Evolutionary conservation across 116 monocot genomes (phyloP), one percentile per base, ranked within the genome.

Genomic region (Papilionanthe hybrid): DNA sequence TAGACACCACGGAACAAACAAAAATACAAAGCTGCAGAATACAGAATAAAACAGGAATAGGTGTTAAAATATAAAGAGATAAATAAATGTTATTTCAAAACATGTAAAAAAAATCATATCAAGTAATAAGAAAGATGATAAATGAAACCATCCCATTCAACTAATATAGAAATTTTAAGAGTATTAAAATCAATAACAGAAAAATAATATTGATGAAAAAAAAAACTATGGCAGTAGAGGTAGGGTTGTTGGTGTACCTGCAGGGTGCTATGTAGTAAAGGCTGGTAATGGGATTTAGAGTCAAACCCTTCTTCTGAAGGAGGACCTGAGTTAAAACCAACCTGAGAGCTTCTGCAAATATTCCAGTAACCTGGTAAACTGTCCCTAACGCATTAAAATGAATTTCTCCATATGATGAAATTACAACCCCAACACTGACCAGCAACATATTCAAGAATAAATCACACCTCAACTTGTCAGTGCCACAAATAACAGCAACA

Each of bases 181-280:
- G 53, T 17, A 53, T 17, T 4, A 53, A 53, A 53, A 15, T 17
- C 53, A 53, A 15, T 53, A 53, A 53, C 4, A 53, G 13, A 17
- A 53, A 53, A 53, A 37, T 37, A 53, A 53, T 17, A 53, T 53
- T 53, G 53, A 53, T 53, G 53, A 15, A 45, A 17, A 13, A 17
- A 13, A 37, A 53, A 18, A 3, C 18, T 18, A 4, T 53, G 53
- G 53, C 53, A 17, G 15, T 53, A 17, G 53, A 17, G 13, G 13
- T 53, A 53, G 3, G 53, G 17, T 1, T 53, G 17, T 53, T 53
- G 53, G 18, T 15, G 17, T 92, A 97, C 97, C 94, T 97, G 97
- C 92, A 98, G 13, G 95, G 98, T 48, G 98, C 98, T 80, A 98
- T 94, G 81, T 98, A 98, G 79, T 98, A 98, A 74, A 98, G 83